These are phyloP conservation scores for Rhodomyrtus psidioides DNA, from an alignment of 441 rosid genomes.

Conservation along the genomic window DNA sequence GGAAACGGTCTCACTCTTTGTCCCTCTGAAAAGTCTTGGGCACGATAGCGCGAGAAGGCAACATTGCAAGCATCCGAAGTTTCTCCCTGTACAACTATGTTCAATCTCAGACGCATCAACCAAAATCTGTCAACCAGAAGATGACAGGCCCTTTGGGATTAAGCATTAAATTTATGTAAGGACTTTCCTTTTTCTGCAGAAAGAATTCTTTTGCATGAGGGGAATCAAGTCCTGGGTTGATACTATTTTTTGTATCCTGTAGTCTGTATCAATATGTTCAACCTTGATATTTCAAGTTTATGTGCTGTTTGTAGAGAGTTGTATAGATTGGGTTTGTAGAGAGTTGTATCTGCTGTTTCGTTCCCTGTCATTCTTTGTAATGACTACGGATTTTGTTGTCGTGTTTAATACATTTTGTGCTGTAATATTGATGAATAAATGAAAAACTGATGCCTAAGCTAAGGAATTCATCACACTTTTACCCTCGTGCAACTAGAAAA, in stretches of 20 bases:
- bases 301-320: background rate
- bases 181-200: background rate
- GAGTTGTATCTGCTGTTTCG: background rate
- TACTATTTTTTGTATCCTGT: background rate
- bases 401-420: background rate
- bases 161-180: background rate
- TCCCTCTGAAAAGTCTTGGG: background rate
- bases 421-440: background rate
- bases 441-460: background rate
- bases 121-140: background rate
- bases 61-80: background rate
- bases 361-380: background rate
- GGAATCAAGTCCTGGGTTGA: background rate
- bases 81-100: background rate
- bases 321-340: background rate
- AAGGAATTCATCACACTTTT: background rate
- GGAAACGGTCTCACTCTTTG: conserved; percentile 9
- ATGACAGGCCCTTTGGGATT: background rate
- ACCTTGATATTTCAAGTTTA: background rate
- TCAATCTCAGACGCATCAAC: background rate
- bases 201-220: background rate
- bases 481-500: background rate
- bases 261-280: background rate
- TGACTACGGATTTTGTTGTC: background rate
- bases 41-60: background rate